Base-by-base conservation (phyloP, 192 early-diverging fungal genomes). In the Coemansia sp. region DNA sequence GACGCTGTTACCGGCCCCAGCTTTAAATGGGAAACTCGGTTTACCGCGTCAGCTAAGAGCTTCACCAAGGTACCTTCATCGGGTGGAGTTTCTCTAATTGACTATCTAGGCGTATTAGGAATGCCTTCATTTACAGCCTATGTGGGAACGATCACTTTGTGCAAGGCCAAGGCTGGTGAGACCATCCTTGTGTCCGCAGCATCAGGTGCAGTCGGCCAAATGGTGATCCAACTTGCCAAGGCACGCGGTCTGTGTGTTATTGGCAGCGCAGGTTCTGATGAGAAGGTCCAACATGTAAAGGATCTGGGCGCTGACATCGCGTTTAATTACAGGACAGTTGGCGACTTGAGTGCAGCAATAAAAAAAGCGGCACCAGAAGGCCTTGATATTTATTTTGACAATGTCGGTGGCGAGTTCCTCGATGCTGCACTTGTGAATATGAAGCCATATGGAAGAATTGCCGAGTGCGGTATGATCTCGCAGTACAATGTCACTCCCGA, bases 311-410 rank as follows among this genome's bases (percentile, higher is more conserved):
- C 90, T 44, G 93, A 97, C 73, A 90, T 79, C 4, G 95, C 84
- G 12, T 91, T 97, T 84, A 97, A 97, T 83, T 97, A 97, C 88
- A 97, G 94, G 74, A 93, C 85, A 3, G 82, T 75, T 7, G 82
- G 77, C n/a, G 60, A 67, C 38, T 54, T 71, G 21, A 57, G 68
- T 1, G 70, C 64, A 0, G 84, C 82, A 19, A 85, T 96, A 21
- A 77, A 59, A 31, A 67, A 86, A 69, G 67, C 78, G 2, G 87
- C 86, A 31, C 93, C 93, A 25, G 71, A 90, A 9, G 93, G 94
- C 41, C 85, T 96, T 55, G 94, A 96, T 64, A 85, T 94, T 19
- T 94, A 94, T 68, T 94, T 88, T 74, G 92, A 95, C 55, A 85
- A 90, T 48, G 90, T 94, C 24, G 90, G 89, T 50, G 94, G 93